Evolutionary conservation across 1,139 yeast genomes (phyloP).

Genomic region (Yamadazyma sp.): DNA sequence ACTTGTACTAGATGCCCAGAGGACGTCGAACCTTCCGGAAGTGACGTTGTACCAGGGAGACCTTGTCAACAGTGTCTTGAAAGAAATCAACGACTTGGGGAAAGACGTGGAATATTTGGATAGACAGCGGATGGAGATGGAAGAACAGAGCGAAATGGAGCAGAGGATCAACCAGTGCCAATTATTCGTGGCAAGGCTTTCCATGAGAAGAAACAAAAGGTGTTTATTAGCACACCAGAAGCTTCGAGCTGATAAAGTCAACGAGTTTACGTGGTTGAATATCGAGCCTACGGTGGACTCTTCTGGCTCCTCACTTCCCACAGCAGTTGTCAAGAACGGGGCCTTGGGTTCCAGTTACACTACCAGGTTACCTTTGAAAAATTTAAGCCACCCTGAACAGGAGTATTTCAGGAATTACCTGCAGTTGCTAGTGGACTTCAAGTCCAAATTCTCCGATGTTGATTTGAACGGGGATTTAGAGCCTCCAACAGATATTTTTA

Average conservation of each 20-base stretch:
- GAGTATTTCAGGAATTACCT: constrained; percentile 73
- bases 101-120: constrained; percentile 46
- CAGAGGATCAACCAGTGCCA: constrained; percentile 64
- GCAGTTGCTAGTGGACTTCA: constrained; percentile 71
- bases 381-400: constrained; percentile 75
- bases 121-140: constrained; percentile 22
- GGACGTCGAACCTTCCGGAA: constrained; percentile 65
- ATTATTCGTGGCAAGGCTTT: constrained; percentile 74
- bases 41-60: constrained; percentile 78
- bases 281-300: constrained; percentile 35
- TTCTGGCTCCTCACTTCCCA: constrained; percentile 5
- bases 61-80: constrained; percentile 62
- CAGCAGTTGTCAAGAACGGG: constrained; percentile 8
- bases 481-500: constrained; percentile 89
- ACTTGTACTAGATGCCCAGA: constrained; percentile 78
- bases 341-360: constrained; percentile 25
- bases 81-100: constrained; percentile 59
- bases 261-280: constrained; percentile 69
- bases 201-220: constrained; percentile 84
- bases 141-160: constrained; percentile 24
- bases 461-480: constrained; percentile 84
- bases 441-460: constrained; percentile 78
- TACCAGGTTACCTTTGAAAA: constrained; percentile 40
- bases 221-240: constrained; percentile 83
- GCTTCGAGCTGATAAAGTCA: constrained; percentile 66